Evolutionary conservation across 2,329 filamentous ascomycete genomes (phyloP), one percentile per base, ranked within the genome.

Genomic region (Pleoardoris graminearum): DNA sequence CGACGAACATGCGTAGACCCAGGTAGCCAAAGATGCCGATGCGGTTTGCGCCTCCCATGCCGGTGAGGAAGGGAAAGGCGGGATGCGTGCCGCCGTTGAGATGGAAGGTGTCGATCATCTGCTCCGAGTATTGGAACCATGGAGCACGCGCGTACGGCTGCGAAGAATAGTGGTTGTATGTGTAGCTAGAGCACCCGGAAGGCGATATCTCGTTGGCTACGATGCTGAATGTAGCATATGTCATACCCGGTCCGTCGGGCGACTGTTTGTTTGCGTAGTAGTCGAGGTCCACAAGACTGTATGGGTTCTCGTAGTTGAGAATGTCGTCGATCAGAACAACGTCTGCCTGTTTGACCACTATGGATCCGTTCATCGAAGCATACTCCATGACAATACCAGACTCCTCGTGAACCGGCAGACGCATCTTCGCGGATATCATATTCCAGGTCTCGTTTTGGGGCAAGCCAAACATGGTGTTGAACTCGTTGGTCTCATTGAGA

Each of bases 181-280:
- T 89, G 65, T 84, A 88, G 3, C 83, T 80, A 1, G 85, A 83
- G 67, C 87, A 89, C 2, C 87, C 87, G 2, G 85, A 86, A 1
- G 81, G 82, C 1, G 84, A 85, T 10, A 88, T 77, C 42, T 83
- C 78, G 51, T 85, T 87, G 12, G 86, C 85, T 25, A 85, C 82
- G 42, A 89, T 82, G 41, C 83, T 82, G 69, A 88, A 89, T 8
- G 87, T 83, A 8, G 84, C 84, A 69, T 87, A 90, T 1, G 87
- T 89, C 87, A 90, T 90, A 3, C 83, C 87, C 1, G 87, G 87
- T 0, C 87, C 87, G 58, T 88, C 80, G 1, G 81, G 74, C 1
- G 85, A 87, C 69, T 89, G 86, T 49, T 85, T 86, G 38, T 82
- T 82, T 4, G 87, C 85, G 62, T 89, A 89, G 63, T 88, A 89